A percentile compares a stretch with the other conserved stretches of the same genome.
These are phyloP conservation scores for Lyophyllum shimeji DNA, from an alignment of 768 basidiomycete genomes.

Conservation along the genomic window DNA sequence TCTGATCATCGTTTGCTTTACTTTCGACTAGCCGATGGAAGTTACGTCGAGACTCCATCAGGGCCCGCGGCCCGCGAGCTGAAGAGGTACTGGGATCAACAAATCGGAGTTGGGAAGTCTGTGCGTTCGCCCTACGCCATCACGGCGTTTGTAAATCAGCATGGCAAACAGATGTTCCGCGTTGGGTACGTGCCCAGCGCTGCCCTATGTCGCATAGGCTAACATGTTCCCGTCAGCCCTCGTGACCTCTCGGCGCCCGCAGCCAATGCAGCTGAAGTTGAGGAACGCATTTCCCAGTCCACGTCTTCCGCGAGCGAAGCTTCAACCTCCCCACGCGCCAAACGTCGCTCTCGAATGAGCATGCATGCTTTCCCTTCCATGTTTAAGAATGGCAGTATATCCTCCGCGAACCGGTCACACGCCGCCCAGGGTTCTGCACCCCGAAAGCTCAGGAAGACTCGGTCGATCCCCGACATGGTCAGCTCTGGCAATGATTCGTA, in stretches of 20 bases:
- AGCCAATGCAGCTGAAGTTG: conserved; percentile 49
- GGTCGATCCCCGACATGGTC: conserved; percentile 68
- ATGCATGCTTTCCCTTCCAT: conserved; percentile 57
- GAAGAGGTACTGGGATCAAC: conserved; percentile 73
- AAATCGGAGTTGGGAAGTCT: conserved; percentile 62
- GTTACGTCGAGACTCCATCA: conserved; percentile 79
- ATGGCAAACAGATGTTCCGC: conserved; percentile 76
- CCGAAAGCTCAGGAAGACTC: conserved; percentile 69
- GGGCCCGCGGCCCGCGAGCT: conserved; percentile 74
- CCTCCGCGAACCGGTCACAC: conserved; percentile 29
- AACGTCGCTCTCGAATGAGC: conserved; percentile 67
- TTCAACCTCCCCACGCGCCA: conserved; percentile 41
- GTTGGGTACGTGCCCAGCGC: conserved; percentile 57
- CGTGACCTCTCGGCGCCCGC: conserved; percentile 64
- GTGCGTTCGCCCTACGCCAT: conserved; percentile 79
- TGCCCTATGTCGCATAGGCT: not conserved
- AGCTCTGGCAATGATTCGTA: conserved; percentile 27
- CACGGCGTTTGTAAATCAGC: conserved; percentile 80
- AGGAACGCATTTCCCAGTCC: conserved; percentile 38
- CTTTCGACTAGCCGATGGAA: conserved; percentile 57
- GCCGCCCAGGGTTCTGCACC: conserved; percentile 26
- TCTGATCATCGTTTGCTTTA: conserved; percentile 9
- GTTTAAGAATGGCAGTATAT: conserved; percentile 39
- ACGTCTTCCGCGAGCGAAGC: conserved; percentile 33
- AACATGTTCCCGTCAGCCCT: conserved; percentile 36